Percentiles rank a stretch among this genome's conserved stretches.
Conservation (phyloP, 2,329 filamentous ascomycete genomes). For the Talaromyces sp. region DNA sequence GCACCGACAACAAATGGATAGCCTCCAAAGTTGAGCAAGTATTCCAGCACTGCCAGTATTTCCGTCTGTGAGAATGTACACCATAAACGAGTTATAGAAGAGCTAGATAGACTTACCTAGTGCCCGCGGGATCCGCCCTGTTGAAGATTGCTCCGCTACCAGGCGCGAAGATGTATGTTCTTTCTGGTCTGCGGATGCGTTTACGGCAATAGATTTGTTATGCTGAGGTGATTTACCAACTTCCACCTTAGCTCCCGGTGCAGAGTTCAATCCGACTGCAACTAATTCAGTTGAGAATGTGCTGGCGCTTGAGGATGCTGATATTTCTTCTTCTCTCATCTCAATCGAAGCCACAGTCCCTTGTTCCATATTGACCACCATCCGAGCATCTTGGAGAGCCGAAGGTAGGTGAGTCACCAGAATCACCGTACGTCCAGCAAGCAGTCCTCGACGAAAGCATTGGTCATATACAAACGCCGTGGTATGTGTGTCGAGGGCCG, state of each 20-base stretch:
- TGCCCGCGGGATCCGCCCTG: conserved; percentile 21
- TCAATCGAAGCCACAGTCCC: conserved; percentile 16
- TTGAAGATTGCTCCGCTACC: conserved; percentile 20
- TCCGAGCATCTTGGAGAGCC: conserved; percentile 21
- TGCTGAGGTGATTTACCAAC: neutral
- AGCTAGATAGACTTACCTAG: conserved; percentile 15
- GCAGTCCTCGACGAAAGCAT: conserved; percentile 54
- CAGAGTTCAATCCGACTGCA: neutral
- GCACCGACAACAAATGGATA: conserved; percentile 17
- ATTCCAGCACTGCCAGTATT: conserved; percentile 15
- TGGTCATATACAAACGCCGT: conserved; percentile 53
- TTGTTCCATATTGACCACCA: conserved; percentile 17
- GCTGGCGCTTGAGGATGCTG: conserved; percentile 4
- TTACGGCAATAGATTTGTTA: neutral
- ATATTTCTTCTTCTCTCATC: conserved; percentile 7
- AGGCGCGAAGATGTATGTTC: conserved; percentile 10
- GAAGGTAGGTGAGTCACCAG: conserved; percentile 49
- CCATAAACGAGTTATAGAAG: neutral
- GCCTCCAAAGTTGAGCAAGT: conserved; percentile 23
- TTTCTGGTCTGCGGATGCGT: conserved; percentile 6
- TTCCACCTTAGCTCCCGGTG: neutral
- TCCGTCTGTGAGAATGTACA: neutral
- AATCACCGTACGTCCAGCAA: conserved; percentile 52
- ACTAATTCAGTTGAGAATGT: conserved; percentile 4
- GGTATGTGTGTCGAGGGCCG: conserved; percentile 71